Conservation (phyloP, 495 filamentous ascomycete species). For the Talaromyces wortmannii region DNA sequence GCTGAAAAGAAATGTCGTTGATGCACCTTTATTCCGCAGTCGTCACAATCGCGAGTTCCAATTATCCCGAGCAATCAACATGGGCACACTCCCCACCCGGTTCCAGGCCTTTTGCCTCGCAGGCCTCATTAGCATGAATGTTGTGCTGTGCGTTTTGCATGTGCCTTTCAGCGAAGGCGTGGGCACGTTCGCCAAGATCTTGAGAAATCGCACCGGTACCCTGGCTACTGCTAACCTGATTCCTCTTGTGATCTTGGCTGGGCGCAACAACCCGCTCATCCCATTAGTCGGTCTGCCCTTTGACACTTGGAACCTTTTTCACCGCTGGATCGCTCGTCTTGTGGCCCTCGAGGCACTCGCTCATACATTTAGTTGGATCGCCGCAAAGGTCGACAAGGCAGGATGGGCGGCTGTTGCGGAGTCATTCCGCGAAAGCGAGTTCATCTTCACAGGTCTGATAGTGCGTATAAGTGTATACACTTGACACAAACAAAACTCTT, state of each 20-base stretch:
- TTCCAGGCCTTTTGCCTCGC: constrained; percentile 70
- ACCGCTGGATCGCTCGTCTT: constrained; percentile 73
- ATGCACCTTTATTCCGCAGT: constrained; percentile 73
- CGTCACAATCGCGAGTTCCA: constrained; percentile 85
- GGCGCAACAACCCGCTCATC: constrained; percentile 66
- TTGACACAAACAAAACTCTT: not conserved
- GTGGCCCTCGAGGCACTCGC: constrained; percentile 57
- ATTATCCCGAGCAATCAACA: constrained; percentile 68
- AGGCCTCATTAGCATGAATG: constrained; percentile 68
- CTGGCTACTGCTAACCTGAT: constrained; percentile 77
- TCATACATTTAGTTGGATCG: constrained; percentile 58
- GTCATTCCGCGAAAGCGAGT: constrained; percentile 41
- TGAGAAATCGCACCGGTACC: constrained; percentile 70
- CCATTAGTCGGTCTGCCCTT: constrained; percentile 58
- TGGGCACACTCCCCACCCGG: constrained; percentile 80
- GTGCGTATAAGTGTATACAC: constrained; percentile 21
- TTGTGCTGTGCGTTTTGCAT: constrained; percentile 68
- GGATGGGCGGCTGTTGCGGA: constrained; percentile 56
- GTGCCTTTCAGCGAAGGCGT: constrained; percentile 48
- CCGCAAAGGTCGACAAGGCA: constrained; percentile 54
- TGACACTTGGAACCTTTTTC: constrained; percentile 73
- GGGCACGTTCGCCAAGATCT: constrained; percentile 38
- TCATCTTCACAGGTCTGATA: constrained; percentile 51
- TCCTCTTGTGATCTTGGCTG: constrained; percentile 60
- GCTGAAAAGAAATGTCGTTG: constrained; percentile 74